Percentiles rank a stretch among this genome's conserved stretches.
Conservation (phyloP, 345 rosid species). For the Eucalyptus sideroxylon region DNA sequence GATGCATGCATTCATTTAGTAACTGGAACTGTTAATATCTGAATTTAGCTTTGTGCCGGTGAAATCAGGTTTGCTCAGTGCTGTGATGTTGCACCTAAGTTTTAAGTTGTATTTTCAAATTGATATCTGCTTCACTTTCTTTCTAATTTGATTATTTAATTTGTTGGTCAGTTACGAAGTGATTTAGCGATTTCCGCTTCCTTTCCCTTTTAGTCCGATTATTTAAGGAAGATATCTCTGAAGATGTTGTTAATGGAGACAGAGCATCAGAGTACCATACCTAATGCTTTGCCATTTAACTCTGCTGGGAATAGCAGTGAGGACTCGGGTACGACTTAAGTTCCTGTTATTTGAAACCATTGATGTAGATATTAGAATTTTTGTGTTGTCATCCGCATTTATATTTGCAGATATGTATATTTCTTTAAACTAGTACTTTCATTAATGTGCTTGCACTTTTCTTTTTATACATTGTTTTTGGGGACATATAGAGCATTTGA, state of each 20-base stretch:
- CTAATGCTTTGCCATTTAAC: constrained; percentile 28
- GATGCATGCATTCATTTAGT: not conserved
- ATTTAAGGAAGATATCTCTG: constrained; percentile 63
- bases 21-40: not conserved
- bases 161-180: not conserved
- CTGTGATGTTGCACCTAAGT: not conserved
- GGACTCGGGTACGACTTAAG: constrained; percentile 41
- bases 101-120: not conserved
- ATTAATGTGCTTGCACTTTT: not conserved
- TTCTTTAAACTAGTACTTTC: not conserved
- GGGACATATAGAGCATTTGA: not conserved
- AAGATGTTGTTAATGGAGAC: constrained; percentile 79
- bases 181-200: not conserved
- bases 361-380: not conserved
- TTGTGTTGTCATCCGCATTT: not conserved
- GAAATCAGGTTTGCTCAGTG: not conserved
- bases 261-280: constrained; percentile 34
- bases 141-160: not conserved
- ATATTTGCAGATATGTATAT: not conserved
- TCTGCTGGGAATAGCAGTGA: constrained; percentile 20
- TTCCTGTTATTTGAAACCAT: not conserved
- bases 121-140: not conserved
- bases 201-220: constrained; percentile 37
- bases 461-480: not conserved
- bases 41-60: not conserved